Conservation (phyloP, 306 rosid genomes). For the Medicago arabica region DNA sequence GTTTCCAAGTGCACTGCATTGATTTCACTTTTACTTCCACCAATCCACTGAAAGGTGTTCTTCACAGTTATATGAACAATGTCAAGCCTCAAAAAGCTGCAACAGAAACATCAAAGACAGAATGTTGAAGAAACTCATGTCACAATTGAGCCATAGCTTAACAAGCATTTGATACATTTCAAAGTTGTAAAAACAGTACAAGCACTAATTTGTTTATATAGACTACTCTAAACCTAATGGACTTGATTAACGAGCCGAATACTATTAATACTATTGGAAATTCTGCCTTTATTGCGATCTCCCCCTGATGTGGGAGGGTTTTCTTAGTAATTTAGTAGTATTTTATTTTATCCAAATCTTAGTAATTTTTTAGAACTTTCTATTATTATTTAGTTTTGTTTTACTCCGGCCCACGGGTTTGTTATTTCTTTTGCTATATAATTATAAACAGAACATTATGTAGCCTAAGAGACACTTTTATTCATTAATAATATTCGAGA, state of each 20-base stretch:
- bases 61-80: constrained; percentile 89
- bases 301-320: too few species aligned
- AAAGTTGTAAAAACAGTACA: background rate
- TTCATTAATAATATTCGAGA: too few species aligned
- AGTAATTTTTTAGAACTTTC: too few species aligned
- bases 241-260: background rate
- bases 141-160: constrained; percentile 24
- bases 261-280: too few species aligned
- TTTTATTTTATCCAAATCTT: too few species aligned
- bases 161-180: constrained; percentile 8
- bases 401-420: too few species aligned
- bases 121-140: constrained; percentile 34
- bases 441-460: too few species aligned
- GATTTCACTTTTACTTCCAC: constrained; percentile 83
- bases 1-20: constrained; percentile 89
- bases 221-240: background rate
- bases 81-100: constrained; percentile 97
- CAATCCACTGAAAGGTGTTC: constrained; percentile 83
- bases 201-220: background rate
- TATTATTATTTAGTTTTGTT: too few species aligned
- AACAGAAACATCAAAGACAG: constrained; percentile 44
- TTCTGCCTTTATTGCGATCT: too few species aligned
- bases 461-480: too few species aligned
- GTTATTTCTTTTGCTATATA: too few species aligned
- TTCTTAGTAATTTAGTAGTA: too few species aligned